Conservation (phyloP, 768 basidiomycete species). For the Tricholomella constricta region DNA sequence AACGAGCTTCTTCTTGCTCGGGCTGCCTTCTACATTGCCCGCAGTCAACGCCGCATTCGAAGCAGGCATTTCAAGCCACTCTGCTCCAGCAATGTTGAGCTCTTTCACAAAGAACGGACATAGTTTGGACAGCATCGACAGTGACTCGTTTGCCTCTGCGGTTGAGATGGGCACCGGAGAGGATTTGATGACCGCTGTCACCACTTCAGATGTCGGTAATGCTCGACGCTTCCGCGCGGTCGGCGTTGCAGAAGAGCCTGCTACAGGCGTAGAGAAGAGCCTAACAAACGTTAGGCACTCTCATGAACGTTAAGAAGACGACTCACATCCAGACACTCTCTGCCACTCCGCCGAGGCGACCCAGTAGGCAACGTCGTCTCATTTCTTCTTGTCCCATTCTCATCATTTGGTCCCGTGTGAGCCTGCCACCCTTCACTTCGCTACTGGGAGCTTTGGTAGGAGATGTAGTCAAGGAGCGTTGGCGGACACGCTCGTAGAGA, state of each 20-base stretch:
- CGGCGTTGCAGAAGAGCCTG: constrained; percentile 51
- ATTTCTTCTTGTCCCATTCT: constrained; percentile 80
- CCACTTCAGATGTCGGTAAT: constrained; percentile 67
- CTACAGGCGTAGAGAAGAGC: constrained; percentile 69
- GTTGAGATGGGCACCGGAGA: constrained; percentile 78
- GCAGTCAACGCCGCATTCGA: constrained; percentile 25
- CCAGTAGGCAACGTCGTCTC: constrained; percentile 73
- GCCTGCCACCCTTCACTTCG: constrained; percentile 42
- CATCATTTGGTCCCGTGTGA: constrained; percentile 67
- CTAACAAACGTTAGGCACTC: constrained; percentile 33
- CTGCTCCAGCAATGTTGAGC: constrained; percentile 59
- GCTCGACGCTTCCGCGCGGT: constrained; percentile 70
- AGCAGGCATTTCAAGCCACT: constrained; percentile 67
- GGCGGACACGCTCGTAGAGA: constrained; percentile 78
- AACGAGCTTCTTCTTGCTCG: constrained; percentile 38
- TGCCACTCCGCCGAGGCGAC: constrained; percentile 78
- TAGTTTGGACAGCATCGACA: constrained; percentile 62
- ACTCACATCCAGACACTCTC: constrained; percentile 87
- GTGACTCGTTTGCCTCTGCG: constrained; percentile 76
- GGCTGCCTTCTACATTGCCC: constrained; percentile 33
- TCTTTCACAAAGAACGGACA: constrained; percentile 82
- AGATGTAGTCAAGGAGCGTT: constrained; percentile 66
- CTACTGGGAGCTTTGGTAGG: constrained; percentile 59
- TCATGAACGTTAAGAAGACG: constrained; percentile 6
- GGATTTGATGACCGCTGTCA: constrained; percentile 72